Conservation (phyloP, 164 flowering plant species). For the Vitis rupestris region DNA sequence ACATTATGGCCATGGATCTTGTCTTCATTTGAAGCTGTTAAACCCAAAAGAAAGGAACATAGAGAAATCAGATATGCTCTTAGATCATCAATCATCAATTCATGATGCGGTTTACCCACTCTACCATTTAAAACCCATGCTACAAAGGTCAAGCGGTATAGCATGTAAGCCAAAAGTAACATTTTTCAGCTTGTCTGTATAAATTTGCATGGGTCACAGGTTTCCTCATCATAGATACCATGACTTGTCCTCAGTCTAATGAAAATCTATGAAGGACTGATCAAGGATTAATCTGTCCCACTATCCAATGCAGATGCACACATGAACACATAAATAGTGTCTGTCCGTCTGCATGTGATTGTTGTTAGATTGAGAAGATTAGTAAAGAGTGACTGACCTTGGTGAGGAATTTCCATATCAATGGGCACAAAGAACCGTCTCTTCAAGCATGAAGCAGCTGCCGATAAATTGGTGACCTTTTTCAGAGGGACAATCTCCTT, state of each 20-base stretch:
- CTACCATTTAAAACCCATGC: background rate
- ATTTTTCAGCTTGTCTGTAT: background rate
- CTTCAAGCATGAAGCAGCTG: constrained; percentile 56
- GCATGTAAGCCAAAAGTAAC: background rate
- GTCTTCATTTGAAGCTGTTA: constrained; percentile 39
- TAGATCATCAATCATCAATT: no score
- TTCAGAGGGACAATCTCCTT: constrained; percentile 51
- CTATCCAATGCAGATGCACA: background rate
- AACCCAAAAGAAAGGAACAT: constrained; percentile 3
- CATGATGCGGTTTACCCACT: background rate
- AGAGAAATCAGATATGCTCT: constrained; percentile 1
- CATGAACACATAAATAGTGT: background rate
- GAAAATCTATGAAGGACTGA: background rate
- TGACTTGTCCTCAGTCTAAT: background rate
- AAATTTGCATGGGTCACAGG: background rate
- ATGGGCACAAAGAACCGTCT: constrained; percentile 56
- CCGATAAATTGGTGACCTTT: constrained; percentile 44
- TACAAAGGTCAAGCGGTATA: background rate
- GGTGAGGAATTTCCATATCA: constrained; percentile 52
- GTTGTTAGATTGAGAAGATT: background rate
- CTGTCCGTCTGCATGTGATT: no score
- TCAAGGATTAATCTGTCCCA: no score
- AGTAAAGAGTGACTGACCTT: constrained; percentile 40
- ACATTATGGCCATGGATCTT: constrained; percentile 59
- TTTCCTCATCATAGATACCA: background rate